Evolutionary conservation across 148 eudicot genomes (phyloP).

Genomic region (Rhododendron ovatum): DNA sequence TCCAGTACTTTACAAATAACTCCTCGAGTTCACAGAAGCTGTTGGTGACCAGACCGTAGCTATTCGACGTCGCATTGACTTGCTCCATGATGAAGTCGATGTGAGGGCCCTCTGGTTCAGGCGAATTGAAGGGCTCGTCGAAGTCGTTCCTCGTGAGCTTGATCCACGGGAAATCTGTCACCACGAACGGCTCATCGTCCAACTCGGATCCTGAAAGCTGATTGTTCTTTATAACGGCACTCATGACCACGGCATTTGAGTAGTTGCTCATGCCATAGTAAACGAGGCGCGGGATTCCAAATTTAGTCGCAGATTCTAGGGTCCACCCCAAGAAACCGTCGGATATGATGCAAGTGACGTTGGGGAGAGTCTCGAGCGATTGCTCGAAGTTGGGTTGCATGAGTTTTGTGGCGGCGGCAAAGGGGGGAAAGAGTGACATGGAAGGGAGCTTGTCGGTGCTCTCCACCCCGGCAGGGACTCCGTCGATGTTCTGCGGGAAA

Average conservation of each 20-base stretch:
- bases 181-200: slow-evolving; percentile 29
- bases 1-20: slow-evolving; percentile 29
- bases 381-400: not conserved
- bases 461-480: not conserved
- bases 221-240: not conserved
- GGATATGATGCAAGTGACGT: not conserved
- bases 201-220: slow-evolving; percentile 21
- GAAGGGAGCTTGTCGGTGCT: not conserved
- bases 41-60: slow-evolving; percentile 46
- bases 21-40: slow-evolving; percentile 60
- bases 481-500: not conserved
- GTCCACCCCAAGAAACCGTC: not conserved
- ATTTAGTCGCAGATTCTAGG: not conserved
- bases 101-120: slow-evolving; percentile 33
- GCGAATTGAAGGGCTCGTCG: slow-evolving; percentile 18
- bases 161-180: slow-evolving; percentile 48
- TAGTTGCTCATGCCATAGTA: not conserved
- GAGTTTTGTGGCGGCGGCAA: not conserved
- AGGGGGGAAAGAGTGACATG: not conserved
- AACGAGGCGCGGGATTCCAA: not conserved
- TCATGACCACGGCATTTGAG: not conserved
- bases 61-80: slow-evolving; percentile 7
- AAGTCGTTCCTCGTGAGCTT: slow-evolving; percentile 47
- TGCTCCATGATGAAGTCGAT: slow-evolving; percentile 31
- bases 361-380: not conserved